Conservation (phyloP, 1,139 yeast species). For the Schwanniomyces etchellsii region DNA sequence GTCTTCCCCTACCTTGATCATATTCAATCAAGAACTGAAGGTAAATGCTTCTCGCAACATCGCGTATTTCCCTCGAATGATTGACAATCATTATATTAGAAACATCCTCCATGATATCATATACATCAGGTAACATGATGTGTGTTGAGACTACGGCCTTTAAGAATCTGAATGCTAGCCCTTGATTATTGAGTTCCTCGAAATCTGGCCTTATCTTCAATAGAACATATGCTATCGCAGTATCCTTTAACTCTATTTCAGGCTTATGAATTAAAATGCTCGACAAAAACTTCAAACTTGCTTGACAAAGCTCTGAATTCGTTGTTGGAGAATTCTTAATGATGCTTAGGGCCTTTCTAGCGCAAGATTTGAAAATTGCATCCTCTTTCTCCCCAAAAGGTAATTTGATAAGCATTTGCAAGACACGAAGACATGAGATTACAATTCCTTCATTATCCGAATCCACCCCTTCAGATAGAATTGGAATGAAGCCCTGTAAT, state of each 20-base stretch:
- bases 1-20: slow-evolving; percentile 85
- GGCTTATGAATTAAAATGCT: slow-evolving; percentile 66
- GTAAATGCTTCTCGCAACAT: slow-evolving; percentile 78
- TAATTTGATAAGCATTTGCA: slow-evolving; percentile 55
- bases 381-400: slow-evolving; percentile 56
- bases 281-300: slow-evolving; percentile 69
- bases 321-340: slow-evolving; percentile 77
- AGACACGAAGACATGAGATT: slow-evolving; percentile 59
- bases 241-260: slow-evolving; percentile 60
- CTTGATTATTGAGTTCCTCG: slow-evolving; percentile 86
- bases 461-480: slow-evolving; percentile 53
- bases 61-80: slow-evolving; percentile 78
- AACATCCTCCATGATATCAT: slow-evolving; percentile 81
- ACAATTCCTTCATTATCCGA: slow-evolving; percentile 74
- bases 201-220: slow-evolving; percentile 81
- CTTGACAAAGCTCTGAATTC: slow-evolving; percentile 76
- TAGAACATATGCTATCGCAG: slow-evolving; percentile 70
- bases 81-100: slow-evolving; percentile 86
- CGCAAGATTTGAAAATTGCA: slow-evolving; percentile 49
- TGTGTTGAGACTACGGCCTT: slow-evolving; percentile 71
- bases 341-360: slow-evolving; percentile 59
- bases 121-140: slow-evolving; percentile 78
- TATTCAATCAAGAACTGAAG: slow-evolving; percentile 88
- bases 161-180: slow-evolving; percentile 79
- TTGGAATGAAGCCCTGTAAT: slow-evolving; percentile 70